These are phyloP conservation scores for Rhododendron griersonianum DNA, from an alignment of 148 eudicot species.

Conservation along the genomic window DNA sequence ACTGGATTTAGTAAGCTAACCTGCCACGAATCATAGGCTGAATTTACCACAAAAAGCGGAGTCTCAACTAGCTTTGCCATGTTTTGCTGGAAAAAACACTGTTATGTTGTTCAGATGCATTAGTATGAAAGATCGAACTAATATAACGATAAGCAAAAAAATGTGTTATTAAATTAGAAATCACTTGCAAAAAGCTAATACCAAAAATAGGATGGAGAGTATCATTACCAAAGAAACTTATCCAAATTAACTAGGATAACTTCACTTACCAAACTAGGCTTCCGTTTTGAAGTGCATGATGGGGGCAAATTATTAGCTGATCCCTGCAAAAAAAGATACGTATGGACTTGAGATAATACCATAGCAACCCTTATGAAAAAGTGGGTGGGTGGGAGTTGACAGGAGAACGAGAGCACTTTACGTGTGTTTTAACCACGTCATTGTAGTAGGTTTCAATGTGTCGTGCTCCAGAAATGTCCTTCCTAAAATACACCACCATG, in stretches of 20 bases:
- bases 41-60: constrained; percentile 72
- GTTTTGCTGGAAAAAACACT: constrained; percentile 96
- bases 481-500: constrained; percentile 26
- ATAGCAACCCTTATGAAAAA: neutral
- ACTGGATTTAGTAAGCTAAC: constrained; percentile 33
- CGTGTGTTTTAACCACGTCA: constrained; percentile 72
- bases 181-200: neutral
- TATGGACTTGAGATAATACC: neutral
- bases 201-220: neutral
- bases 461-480: constrained; percentile 59
- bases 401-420: constrained; percentile 20
- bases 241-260: neutral
- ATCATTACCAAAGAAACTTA: neutral
- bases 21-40: constrained; percentile 98
- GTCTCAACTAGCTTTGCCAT: constrained; percentile 48
- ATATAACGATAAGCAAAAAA: neutral
- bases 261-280: constrained; percentile 57
- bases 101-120: neutral
- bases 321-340: constrained; percentile 36
- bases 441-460: constrained; percentile 49
- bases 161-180: neutral
- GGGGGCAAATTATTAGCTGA: constrained; percentile 62
- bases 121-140: neutral
- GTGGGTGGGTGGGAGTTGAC: neutral
- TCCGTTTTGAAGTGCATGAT: constrained; percentile 48